phyloP scores from a whole-genome alignment of 2,329 filamentous ascomycete genomes.

The Zymoseptoria ardabiliae region DNA sequence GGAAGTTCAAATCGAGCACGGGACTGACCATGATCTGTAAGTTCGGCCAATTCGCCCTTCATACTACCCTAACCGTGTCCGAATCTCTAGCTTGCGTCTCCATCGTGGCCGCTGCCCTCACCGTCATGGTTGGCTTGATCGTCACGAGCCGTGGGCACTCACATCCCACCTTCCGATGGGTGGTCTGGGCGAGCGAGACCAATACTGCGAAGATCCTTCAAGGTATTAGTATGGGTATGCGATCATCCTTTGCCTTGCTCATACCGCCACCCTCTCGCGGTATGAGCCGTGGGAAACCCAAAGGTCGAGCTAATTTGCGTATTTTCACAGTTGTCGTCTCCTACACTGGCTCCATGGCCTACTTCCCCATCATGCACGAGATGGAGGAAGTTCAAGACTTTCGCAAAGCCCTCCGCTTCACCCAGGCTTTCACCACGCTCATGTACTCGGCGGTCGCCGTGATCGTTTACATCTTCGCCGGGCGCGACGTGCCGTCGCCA shows the following conservation, averaged over 20 bases:
- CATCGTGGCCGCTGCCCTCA: background rate
- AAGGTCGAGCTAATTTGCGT: too few relatives aligned
- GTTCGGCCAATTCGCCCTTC: constrained; percentile 20
- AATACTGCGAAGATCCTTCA: constrained; percentile 37
- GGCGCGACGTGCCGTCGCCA: constrained; percentile 54
- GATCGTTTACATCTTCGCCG: constrained; percentile 60
- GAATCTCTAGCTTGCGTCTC: background rate
- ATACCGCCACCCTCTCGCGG: too few relatives aligned
- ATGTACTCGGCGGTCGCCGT: constrained; percentile 58
- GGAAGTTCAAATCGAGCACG: constrained; percentile 56
- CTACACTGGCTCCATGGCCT: constrained; percentile 56
- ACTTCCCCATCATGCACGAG: constrained; percentile 60
- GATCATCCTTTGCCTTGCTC: too few relatives aligned
- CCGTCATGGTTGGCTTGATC: constrained; percentile 15
- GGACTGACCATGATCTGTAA: constrained; percentile 55
- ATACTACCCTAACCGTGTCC: background rate
- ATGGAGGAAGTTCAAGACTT: constrained; percentile 55
- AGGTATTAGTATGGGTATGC: too few relatives aligned
- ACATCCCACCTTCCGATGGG: background rate
- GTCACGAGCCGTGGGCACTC: too few relatives aligned
- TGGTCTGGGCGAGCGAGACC: constrained; percentile 50
- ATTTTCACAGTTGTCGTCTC: constrained; percentile 41
- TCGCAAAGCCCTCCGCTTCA: constrained; percentile 51
- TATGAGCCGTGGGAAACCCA: too few relatives aligned
- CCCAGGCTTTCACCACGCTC: constrained; percentile 52